Evolutionary conservation across 139 green algal genomes (phyloP).

Genomic region (Astrephomene gubernaculifera): DNA sequence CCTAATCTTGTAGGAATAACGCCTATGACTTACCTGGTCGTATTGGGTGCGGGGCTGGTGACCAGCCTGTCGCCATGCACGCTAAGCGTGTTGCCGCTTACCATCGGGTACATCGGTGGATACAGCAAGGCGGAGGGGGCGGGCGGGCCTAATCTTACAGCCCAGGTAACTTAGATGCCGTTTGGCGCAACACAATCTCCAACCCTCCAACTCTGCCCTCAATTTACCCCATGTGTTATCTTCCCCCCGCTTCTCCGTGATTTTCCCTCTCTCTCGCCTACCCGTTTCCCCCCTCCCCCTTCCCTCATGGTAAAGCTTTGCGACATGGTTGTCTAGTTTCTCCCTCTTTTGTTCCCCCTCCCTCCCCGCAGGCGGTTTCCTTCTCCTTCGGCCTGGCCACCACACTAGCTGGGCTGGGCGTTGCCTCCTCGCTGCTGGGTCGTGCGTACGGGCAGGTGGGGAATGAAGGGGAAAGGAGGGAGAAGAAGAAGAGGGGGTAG

Average conservation of each 20-base stretch:
- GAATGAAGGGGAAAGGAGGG: no score
- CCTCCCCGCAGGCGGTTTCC: slow-evolving; percentile 52
- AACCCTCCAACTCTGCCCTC: not conserved
- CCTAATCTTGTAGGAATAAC: slow-evolving; percentile 60
- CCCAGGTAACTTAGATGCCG: slow-evolving; percentile 15
- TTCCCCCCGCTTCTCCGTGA: no score
- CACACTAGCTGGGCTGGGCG: slow-evolving; percentile 87
- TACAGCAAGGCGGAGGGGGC: slow-evolving; percentile 56
- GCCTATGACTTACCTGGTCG: slow-evolving; percentile 74
- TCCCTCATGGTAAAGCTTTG: no score
- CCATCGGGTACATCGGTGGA: slow-evolving; percentile 93
- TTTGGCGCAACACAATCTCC: not conserved
- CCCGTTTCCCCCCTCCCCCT: no score
- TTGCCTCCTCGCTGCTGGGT: slow-evolving; percentile 78
- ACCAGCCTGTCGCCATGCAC: slow-evolving; percentile 96
- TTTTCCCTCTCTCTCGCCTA: no score
- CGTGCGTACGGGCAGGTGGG: slow-evolving; percentile 89
- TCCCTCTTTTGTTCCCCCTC: no score
- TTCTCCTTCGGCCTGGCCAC: slow-evolving; percentile 92
- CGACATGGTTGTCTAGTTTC: no score
- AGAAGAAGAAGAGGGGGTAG: no score
- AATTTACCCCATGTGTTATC: not conserved
- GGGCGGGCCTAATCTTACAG: not conserved
- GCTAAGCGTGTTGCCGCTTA: slow-evolving; percentile 88
- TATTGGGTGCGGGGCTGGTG: slow-evolving; percentile 87